Conservation (phyloP, 2,329 filamentous ascomycete genomes). For the Fusarium fracticaudum region DNA sequence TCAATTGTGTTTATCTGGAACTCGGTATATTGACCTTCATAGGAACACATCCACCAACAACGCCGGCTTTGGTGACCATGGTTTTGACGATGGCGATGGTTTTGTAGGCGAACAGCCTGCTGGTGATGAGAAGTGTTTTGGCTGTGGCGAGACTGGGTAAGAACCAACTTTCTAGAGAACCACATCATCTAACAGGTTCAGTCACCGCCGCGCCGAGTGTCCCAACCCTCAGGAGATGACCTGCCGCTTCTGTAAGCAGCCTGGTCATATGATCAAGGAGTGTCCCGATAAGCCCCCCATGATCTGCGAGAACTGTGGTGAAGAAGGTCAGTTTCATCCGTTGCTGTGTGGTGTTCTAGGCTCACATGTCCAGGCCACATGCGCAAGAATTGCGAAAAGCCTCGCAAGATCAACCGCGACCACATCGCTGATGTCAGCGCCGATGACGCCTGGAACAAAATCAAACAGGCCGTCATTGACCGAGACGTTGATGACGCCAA, state of each 20-base stretch:
- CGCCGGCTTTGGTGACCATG: background rate
- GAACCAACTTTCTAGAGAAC: background rate
- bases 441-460: conserved; percentile 67
- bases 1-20: background rate
- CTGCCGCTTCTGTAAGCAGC: conserved; percentile 59
- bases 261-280: conserved; percentile 66
- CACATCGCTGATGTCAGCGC: conserved; percentile 58
- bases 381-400: conserved; percentile 64
- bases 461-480: conserved; percentile 61
- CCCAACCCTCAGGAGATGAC: conserved; percentile 45
- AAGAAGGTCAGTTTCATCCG: conserved; percentile 59
- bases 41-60: conserved; percentile 9
- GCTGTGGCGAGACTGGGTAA: conserved; percentile 51
- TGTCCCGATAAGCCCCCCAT: conserved; percentile 69
- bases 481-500: conserved; percentile 72
- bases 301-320: conserved; percentile 69
- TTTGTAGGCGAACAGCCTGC: conserved; percentile 3
- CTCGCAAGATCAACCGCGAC: conserved; percentile 66
- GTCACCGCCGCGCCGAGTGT: conserved; percentile 50
- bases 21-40: background rate
- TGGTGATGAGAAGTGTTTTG: conserved; percentile 45
- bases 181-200: conserved; percentile 1
- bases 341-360: background rate
- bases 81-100: conserved; percentile 5
- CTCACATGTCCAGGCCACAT: conserved; percentile 60